Conservation (phyloP, 1,139 yeast genomes). For the Lodderomyces theae region DNA sequence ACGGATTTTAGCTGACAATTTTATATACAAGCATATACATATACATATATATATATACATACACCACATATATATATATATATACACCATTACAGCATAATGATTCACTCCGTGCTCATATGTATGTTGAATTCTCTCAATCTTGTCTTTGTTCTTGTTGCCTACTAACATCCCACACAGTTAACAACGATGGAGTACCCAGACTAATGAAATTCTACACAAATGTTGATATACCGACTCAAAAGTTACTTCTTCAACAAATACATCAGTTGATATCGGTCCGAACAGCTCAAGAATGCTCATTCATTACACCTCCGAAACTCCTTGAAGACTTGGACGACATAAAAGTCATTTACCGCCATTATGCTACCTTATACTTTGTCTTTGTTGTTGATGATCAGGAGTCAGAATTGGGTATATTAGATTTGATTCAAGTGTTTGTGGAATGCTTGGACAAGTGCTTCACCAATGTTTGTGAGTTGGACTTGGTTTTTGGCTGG, state of each 20-base stretch:
- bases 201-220: slow-evolving; percentile 90
- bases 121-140: slow-evolving; percentile 47
- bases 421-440: slow-evolving; percentile 93
- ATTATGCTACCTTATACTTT: slow-evolving; percentile 91
- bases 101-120: slow-evolving; percentile 89
- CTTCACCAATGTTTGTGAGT: slow-evolving; percentile 90
- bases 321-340: slow-evolving; percentile 70
- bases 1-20: no score
- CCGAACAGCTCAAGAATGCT: slow-evolving; percentile 70
- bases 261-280: slow-evolving; percentile 68
- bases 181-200: slow-evolving; percentile 91
- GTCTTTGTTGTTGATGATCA: slow-evolving; percentile 95
- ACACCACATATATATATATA: no score
- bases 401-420: slow-evolving; percentile 89
- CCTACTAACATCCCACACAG: slow-evolving; percentile 33
- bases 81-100: slow-evolving; percentile 27
- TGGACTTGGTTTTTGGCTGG: slow-evolving; percentile 96
- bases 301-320: slow-evolving; percentile 79
- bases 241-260: slow-evolving; percentile 68
- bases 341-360: slow-evolving; percentile 87
- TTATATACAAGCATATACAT: no score
- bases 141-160: neutral
- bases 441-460: slow-evolving; percentile 93
- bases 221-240: slow-evolving; percentile 78
- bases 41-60: no score